Evolutionary conservation across 345 rosid species (phyloP), one percentile per base, ranked within the genome.

Genomic region (Arabis alpina): DNA sequence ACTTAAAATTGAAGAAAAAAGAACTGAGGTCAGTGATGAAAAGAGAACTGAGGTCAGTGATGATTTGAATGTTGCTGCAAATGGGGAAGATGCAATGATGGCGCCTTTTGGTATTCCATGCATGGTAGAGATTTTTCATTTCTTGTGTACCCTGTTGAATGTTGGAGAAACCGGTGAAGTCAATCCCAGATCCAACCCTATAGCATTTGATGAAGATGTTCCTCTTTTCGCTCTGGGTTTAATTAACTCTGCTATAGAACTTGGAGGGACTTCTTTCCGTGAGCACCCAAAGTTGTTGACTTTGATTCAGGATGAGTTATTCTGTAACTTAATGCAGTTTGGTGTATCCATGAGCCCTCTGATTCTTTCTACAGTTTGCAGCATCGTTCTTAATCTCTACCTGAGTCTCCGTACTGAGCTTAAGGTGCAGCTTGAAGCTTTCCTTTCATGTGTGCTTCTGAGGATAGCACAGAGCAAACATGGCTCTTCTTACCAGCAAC

Each of bases 291-390:
- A 72, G 73, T 76, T 89, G 73, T 62, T 89, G 77, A 45, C 54
- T 4, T 74, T 87, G 56, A 84, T 89, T 81, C 87, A 87, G 76
- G 92, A 80, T 51, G 96, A 89, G 62, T 63, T 89, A 62, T 89
- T 87, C 69, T 77, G 74, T 73, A 82, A 83, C 77, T 74, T 89
- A 69, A 89, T 89, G 92, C 92, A 84, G 68, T 81, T 89, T 76
- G 96, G 96, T 58, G 48, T 87, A 80, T 87, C 90, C 9, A 84
- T 77, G 92, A 87, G 90, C 71, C 92, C 96, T 16, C 79, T 89
- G 30, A 89, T 87, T 76, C 89, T 89, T 60, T 89, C 92, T 74
- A 87, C 84, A 32, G 90, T 89, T 15, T 89, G 86, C 73, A 82
- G 85, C 79, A 89, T 89, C 59, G 80, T 88, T 78, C 88, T 86